Evolutionary conservation across 345 rosid species (phyloP).

Genomic region (Eucalyptus caleyi): DNA sequence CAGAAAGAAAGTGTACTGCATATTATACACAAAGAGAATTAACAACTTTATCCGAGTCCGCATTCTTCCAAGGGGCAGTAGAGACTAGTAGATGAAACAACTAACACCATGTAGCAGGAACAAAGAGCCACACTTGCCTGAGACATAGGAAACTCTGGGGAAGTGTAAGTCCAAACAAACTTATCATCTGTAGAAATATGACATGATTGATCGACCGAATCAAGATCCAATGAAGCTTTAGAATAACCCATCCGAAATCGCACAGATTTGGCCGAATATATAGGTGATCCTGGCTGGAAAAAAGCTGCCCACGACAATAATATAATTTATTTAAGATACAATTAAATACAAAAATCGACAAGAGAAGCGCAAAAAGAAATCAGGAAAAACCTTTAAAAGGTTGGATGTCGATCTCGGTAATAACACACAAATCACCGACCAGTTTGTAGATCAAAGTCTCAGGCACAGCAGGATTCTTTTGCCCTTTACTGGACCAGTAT

Average conservation of each 20-base stretch:
- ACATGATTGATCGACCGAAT: constrained; percentile 6
- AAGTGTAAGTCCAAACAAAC: constrained; percentile 71
- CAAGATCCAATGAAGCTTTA: constrained; percentile 3
- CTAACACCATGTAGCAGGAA: background rate
- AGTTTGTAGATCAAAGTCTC: constrained; percentile 76
- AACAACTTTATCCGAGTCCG: background rate
- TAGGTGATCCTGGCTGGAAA: constrained; percentile 60
- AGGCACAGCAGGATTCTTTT: constrained; percentile 51
- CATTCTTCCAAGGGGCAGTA: background rate
- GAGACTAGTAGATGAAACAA: background rate
- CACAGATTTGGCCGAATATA: constrained; percentile 71
- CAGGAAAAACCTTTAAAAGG: constrained; percentile 66
- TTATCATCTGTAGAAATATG: constrained; percentile 19
- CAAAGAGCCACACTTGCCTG: constrained; percentile 36
- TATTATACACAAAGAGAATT: background rate
- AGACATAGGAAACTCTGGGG: constrained; percentile 81
- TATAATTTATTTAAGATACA: background rate
- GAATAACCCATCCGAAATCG: constrained; percentile 66
- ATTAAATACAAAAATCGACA: background rate
- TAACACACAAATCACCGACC: constrained; percentile 49
- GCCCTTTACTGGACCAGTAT: constrained; percentile 94
- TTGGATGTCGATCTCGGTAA: constrained; percentile 57
- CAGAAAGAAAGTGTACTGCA: background rate
- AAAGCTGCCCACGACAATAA: constrained; percentile 40
- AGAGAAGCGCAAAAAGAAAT: background rate